Base-by-base conservation (phyloP, 306 rosid species). In the Prunus mira region DNA sequence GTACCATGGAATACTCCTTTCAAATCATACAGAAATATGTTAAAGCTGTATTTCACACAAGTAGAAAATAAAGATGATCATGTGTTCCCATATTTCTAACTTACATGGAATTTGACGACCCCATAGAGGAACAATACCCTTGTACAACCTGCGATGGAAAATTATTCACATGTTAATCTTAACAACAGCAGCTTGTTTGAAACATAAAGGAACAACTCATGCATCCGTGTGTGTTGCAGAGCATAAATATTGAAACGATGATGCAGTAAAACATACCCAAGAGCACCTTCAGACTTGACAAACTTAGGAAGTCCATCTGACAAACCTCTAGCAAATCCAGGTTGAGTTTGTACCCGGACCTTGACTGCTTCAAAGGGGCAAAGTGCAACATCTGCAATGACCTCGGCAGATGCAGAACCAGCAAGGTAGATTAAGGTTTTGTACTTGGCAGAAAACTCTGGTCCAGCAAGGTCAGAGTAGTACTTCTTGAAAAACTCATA, bases 81-180 rank as follows among this genome's bases (percentile, higher is more conserved):
- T 14, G 56, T 25, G 25, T 60, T 45, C n/a, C 28, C 15, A 28
- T 62, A 12, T 38, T 50, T 66, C 57, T 15, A 54, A 89, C 97
- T 84, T 85, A 96, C 99, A 96, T 82, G 99, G 99, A 69, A 96
- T 96, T 74, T 95, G 99, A 24, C 99, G 97, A 81, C 99, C 99
- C 99, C 99, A 96, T 28, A 96, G 89, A 78, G 99, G 99, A 82
- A 96, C 91, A 32, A 96, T 22, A 32, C 99, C 99, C 95, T 96
- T 96, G 83, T 96, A 96, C 84, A 96, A 74, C 87, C 99, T 96
- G 93, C 85, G 82, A 82, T 41, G 61, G 56, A 12, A 75, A 34
- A 57, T 72, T 38, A 45, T 71, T 80, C 47, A 90, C 49, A 71
- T 15, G 38, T 49, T 9, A 69, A 78, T 80, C 61, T 17, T 14